A percentile compares a stretch with the other conserved stretches of the same genome.
These are phyloP conservation scores for Adenanthera pavonina DNA, from an alignment of 306 rosid species.

Conservation along the genomic window DNA sequence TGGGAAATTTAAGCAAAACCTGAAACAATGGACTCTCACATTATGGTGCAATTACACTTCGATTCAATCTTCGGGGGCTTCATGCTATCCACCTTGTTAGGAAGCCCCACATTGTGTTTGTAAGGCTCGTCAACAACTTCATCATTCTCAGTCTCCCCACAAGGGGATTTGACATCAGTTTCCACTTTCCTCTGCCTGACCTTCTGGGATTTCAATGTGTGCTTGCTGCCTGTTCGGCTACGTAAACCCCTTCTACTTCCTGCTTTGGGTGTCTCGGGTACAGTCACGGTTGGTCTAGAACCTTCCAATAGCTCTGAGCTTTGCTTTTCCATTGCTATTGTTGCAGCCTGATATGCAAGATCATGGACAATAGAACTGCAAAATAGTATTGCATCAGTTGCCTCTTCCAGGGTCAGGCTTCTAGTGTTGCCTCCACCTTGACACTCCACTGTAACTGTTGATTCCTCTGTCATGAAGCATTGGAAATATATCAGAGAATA, in stretches of 20 bases:
- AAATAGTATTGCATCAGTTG: constrained; percentile 89
- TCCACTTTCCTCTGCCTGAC: constrained; percentile 59
- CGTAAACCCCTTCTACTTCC: constrained; percentile 61
- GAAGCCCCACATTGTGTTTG: constrained; percentile 60
- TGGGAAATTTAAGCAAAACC: constrained; percentile 26
- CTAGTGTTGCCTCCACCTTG: constrained; percentile 63
- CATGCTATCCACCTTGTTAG: constrained; percentile 71
- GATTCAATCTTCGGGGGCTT: constrained; percentile 89
- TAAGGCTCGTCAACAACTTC: constrained; percentile 65
- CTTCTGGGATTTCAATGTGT: constrained; percentile 64
- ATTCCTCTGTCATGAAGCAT: constrained; percentile 63
- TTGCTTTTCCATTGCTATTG: constrained; percentile 82
- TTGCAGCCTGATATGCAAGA: constrained; percentile 86
- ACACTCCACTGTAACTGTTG: constrained; percentile 76
- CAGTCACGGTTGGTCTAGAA: constrained; percentile 76
- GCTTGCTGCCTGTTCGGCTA: constrained; percentile 53
- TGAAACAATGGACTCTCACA: constrained; percentile 62
- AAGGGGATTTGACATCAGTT: constrained; percentile 53
- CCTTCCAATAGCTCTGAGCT: constrained; percentile 57
- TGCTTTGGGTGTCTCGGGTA: constrained; percentile 67
- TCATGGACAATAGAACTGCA: constrained; percentile 95
- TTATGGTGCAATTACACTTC: constrained; percentile 95
- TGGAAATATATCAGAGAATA: constrained; percentile 45
- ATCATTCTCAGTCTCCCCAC: constrained; percentile 65
- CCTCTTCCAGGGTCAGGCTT: constrained; percentile 96